phyloP scores from a whole-genome alignment of 495 filamentous ascomycete genomes.

The Xylaria sp. region DNA sequence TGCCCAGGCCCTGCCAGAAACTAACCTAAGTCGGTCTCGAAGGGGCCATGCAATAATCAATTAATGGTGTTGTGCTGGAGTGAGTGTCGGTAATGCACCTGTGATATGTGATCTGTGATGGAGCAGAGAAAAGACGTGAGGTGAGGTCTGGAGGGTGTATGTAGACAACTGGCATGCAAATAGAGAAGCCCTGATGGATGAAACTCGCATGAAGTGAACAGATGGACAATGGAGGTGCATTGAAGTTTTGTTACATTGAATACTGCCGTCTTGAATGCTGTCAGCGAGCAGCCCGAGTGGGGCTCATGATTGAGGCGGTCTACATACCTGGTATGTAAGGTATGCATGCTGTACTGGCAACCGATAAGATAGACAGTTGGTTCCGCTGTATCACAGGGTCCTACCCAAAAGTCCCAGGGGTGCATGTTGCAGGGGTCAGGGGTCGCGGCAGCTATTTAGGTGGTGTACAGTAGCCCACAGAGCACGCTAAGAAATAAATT shows the following conservation, averaged over 20 bases:
- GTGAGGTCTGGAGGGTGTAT: background rate
- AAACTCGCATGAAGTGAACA: background rate
- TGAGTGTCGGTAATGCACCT: background rate
- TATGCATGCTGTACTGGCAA: background rate
- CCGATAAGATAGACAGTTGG: background rate
- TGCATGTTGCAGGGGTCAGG: background rate
- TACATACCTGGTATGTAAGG: background rate
- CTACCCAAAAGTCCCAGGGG: background rate
- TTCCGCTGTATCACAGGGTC: background rate
- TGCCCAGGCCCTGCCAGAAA: background rate
- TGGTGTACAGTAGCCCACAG: too few species aligned
- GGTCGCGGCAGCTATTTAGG: background rate
- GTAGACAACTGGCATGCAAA: background rate
- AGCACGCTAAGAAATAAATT: too few species aligned
- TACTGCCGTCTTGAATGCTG: background rate
- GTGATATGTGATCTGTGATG: background rate
- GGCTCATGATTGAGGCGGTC: constrained; percentile 7
- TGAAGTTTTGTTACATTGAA: too few species aligned
- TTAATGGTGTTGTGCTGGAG: background rate
- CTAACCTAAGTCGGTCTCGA: background rate
- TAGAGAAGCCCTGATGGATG: background rate
- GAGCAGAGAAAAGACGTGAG: background rate
- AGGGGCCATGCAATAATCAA: background rate
- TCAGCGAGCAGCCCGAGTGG: background rate
- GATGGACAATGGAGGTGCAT: background rate